Base-by-base conservation (phyloP, 73 alveolate species). In the Paramecium sexaurelia region DNA sequence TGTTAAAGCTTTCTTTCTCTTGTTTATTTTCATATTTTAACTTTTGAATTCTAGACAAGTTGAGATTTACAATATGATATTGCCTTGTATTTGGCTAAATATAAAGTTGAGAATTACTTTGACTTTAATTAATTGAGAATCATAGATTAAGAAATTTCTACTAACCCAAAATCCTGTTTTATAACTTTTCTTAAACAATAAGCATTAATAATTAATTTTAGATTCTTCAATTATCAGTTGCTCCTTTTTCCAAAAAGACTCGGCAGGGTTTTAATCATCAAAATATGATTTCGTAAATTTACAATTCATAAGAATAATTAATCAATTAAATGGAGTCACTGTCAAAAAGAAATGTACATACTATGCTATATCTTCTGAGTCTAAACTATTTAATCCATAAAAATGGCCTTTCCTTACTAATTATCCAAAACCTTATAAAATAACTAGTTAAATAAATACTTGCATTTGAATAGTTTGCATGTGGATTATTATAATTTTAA, bases 321-420 rank as follows among this genome's bases (percentile, higher is more conserved):
- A 61, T 78, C 90, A 78, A 39, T 43, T 78, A 41, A 24, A 88
- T 9, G 94, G 94, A n/a, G 94, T 88, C 32, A 88, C 85, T 0
- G 94, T 88, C 87, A 88, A 88, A 67, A 88, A 88, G 35, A 88
- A 88, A 47, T 88, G 94, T 11, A 88, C 73, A 43, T 88, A 88
- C 29, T 88, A 19, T 27, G 94, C 94, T 6, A 88, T 88, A 68
- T 88, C 94, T 51, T 88, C 94, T 19, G 94, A 69, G 35, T 88
- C 94, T 13, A 88, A 51, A 69, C 94, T 88, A 47, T 88, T 82
- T 20, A 88, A 67, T 39, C 85, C 87, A 55, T 69, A 88, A 51
- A 88, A 88, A 41, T 88, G 94, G 2, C 94, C 94, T 41, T 88
- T 88, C 32, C 78, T 43, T n/a, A 88, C 43, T 15, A 78, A 20